Percentiles rank a stretch among this genome's conserved stretches.
Conservation (phyloP, 1,284 basidiomycete species). For the Heterobasidion occidentale region DNA sequence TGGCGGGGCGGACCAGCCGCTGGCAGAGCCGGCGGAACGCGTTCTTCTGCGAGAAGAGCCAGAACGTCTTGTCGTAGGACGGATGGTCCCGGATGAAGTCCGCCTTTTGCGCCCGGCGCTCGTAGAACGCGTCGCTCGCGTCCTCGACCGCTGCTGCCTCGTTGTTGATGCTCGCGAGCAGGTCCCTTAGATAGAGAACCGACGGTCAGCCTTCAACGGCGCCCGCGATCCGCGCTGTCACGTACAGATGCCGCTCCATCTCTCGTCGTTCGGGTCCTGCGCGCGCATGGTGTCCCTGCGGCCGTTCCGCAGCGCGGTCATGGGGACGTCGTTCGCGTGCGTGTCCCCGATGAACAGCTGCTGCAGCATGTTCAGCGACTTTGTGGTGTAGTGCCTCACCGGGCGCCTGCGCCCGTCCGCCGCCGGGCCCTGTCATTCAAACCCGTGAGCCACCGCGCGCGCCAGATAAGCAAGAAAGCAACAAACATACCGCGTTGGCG, state of each 20-base stretch:
- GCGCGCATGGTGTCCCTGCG: conserved; percentile 34
- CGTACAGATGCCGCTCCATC: conserved; percentile 66
- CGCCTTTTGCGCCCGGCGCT: conserved; percentile 76
- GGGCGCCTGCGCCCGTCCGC: conserved; percentile 11
- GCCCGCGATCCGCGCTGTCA: conserved; percentile 2
- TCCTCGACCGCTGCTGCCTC: conserved; percentile 42
- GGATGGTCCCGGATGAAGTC: conserved; percentile 90
- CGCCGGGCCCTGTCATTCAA: background rate
- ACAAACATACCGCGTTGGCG: conserved; percentile 2
- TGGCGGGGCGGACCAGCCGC: conserved; percentile 74
- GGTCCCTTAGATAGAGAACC: conserved; percentile 37
- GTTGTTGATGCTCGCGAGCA: conserved; percentile 54
- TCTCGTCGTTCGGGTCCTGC: conserved; percentile 49
- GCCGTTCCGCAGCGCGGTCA: conserved; percentile 44
- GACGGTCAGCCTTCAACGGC: background rate
- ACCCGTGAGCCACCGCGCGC: background rate
- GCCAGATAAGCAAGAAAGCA: conserved; percentile 1
- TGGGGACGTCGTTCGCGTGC: conserved; percentile 49
- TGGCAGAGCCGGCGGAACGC: conserved; percentile 76
- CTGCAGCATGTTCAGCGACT: conserved; percentile 53
- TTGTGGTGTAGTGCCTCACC: conserved; percentile 42
- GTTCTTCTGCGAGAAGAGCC: conserved; percentile 84
- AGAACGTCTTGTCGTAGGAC: conserved; percentile 86
- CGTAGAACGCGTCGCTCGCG: conserved; percentile 54
- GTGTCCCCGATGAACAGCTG: conserved; percentile 60